Base-by-base conservation (phyloP, 129 eudicot species). In the Dittrichia graveolens region DNA sequence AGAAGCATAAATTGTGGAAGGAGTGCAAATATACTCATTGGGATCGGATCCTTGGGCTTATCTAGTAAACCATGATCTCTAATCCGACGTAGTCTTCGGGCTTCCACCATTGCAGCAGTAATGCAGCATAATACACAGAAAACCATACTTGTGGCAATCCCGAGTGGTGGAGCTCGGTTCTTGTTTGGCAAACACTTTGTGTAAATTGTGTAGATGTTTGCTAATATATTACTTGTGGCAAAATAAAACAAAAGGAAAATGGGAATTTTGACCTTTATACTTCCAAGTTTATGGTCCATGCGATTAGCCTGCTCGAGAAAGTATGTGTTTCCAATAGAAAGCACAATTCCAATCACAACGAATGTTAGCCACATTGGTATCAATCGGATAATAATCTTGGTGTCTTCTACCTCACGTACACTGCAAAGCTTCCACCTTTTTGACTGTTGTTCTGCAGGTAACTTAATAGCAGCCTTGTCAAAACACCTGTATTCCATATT, bases 291-390 rank as follows among this genome's bases (percentile, higher is more conserved):
- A 3, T 48, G 47, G 18, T 57, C 78, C 83, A 72, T 65, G 73
- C 42, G 69, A 61, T 61, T 61, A 31, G 77, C 77, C 60, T 73
- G 83, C 48, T 66, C 59, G 5, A 75, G 6, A 31, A 65, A 56
- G 86, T 85, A 91, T 4, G 92, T 91, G 78, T 74, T 75, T 47
- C 85, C 95, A 3, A 86, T 50, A 3, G 97, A 82, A 43, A 78
- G 72, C 5, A 91, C 79, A 11, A 83, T 5, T 13, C 95, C 97
- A 3, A 80, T 72, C 4, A 83, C 47, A 15, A 91, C 71, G 78
- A 86, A 88, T 40, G 95, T 86, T 57, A 86, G 50, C 85, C 85
- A 78, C 86, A 91, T 69, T 10, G 95, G 97, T 42, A 91, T 6
- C 87, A 91, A 80, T 45, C 89, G 85, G 2, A 88, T 65, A 24